Base-by-base conservation (phyloP, 352 stramenopile species). In the Pythium oligandrum region DNA sequence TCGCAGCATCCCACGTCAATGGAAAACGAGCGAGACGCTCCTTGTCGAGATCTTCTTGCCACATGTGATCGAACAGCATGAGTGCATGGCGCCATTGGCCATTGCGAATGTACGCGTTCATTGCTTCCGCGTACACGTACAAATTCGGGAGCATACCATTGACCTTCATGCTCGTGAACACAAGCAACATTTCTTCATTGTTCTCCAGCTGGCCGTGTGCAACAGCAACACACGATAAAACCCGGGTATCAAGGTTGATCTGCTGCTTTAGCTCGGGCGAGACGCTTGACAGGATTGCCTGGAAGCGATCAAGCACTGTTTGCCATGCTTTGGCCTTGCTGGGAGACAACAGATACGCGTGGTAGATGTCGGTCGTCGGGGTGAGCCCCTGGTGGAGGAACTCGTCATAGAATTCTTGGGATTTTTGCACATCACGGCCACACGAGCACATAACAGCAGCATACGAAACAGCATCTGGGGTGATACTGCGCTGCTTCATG, bases 131-230 rank as follows among this genome's bases (percentile, higher is more conserved):
- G 52, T 90, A 88, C 12, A 88, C 78, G 53, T 86, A 72, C 17
- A 88, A 43, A 58, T 83, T 88, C 4, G 78, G 78, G 45, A 73
- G 57, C 59, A 90, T 56, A 1, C 78, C 80, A 31, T 76, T 66
- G 47, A 90, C 63, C 44, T 90, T 90, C 80, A 90, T 90, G 37
- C 48, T 55, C 37, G 75, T 86, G 42, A 90, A 90, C 36, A 87
- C 62, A 8, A 67, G 61, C 48, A 90, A 65, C 72, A 88, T 84
- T 26, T 76, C 63, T 38, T 84, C 56, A 8, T 74, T 59, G 26
- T 70, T 59, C 48, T 56, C 30, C 0, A 82, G 35, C 6, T 77
- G 63, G 4, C 72, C 80, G 34, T 81, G 72, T 5, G 78, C 80
- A 32, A 87, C 68, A 5, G 78, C 74, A n/a, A 90, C 53, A 11